These are phyloP conservation scores for Rubus parviflorus DNA, from an alignment of 306 rosid genomes.

Conservation along the genomic window DNA sequence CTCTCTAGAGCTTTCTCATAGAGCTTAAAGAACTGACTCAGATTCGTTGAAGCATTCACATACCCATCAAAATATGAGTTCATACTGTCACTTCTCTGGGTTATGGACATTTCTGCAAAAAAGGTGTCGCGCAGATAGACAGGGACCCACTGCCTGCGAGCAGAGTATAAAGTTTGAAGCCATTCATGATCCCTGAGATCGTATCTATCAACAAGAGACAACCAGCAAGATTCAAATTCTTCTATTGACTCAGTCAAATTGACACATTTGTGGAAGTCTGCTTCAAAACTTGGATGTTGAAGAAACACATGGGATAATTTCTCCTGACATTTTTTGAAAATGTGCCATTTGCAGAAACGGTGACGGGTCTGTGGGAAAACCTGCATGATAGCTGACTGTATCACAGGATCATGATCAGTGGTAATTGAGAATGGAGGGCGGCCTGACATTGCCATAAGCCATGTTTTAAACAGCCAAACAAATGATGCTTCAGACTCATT, in stretches of 20 bases:
- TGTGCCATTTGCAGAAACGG: constrained; percentile 99
- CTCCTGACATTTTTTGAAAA: constrained; percentile 96
- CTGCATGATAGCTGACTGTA: constrained; percentile 70
- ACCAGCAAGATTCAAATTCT: constrained; percentile 96
- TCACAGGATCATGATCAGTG: constrained; percentile 85
- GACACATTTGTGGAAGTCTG: constrained; percentile 92
- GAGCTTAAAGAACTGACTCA: constrained; percentile 89
- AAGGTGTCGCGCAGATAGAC: constrained; percentile 89
- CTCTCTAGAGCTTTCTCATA: constrained; percentile 98
- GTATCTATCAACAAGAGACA: constrained; percentile 75
- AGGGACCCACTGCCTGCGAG: constrained; percentile 92
- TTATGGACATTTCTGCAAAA: constrained; percentile 97
- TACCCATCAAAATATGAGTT: constrained; percentile 99
- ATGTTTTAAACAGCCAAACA: constrained; percentile 87
- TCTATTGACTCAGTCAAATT: constrained; percentile 90
- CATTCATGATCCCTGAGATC: constrained; percentile 90
- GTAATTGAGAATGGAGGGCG: constrained; percentile 83
- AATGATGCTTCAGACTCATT: constrained; percentile 92
- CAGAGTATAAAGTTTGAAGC: constrained; percentile 81
- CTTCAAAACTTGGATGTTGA: constrained; percentile 86
- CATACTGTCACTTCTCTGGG: constrained; percentile 98
- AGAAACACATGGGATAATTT: constrained; percentile 86
- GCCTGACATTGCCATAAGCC: constrained; percentile 95
- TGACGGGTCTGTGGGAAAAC: constrained; percentile 90
- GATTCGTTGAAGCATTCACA: constrained; percentile 94